Conservation (phyloP, 495 filamentous ascomycete species). For the Daldinia vernicosa region DNA sequence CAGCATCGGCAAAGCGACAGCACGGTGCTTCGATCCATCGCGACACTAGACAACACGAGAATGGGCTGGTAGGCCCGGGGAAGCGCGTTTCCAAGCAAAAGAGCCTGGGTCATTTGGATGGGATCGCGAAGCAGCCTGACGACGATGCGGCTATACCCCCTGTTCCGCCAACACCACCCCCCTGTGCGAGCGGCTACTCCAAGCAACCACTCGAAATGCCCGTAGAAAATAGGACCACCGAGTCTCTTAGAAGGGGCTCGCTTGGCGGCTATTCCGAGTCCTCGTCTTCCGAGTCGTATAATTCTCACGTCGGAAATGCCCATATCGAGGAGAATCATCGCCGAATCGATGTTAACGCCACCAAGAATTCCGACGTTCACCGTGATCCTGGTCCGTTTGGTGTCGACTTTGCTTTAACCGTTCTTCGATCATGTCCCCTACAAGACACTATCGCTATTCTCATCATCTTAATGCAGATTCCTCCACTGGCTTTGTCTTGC, state of each 20-base stretch:
- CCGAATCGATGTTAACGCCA: constrained; percentile 70
- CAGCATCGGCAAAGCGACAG: constrained; percentile 72
- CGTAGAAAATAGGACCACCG: constrained; percentile 51
- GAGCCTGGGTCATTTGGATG: constrained; percentile 65
- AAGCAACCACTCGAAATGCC: constrained; percentile 53
- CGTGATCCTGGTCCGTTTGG: constrained; percentile 68
- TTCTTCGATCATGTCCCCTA: constrained; percentile 88
- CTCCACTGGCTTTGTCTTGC: constrained; percentile 85
- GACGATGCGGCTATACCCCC: constrained; percentile 58
- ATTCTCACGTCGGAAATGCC: constrained; percentile 48
- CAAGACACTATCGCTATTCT: constrained; percentile 97
- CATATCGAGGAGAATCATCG: constrained; percentile 61
- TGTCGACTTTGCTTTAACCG: constrained; percentile 75
- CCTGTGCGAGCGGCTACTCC: constrained; percentile 49
- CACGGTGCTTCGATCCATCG: constrained; percentile 70
- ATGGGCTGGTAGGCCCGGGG: constrained; percentile 83
- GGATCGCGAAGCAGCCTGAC: constrained; percentile 60
- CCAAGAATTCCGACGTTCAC: constrained; percentile 72
- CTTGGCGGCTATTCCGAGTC: constrained; percentile 59
- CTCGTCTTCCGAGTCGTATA: constrained; percentile 58
- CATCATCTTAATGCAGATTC: constrained; percentile 96
- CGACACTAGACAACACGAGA: constrained; percentile 81
- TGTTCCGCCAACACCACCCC: constrained; percentile 50
- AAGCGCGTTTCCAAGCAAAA: constrained; percentile 77
- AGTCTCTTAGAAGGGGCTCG: constrained; percentile 55